Base-by-base conservation (phyloP, 192 early-diverging fungal species). In the Coemansia furcata region DNA sequence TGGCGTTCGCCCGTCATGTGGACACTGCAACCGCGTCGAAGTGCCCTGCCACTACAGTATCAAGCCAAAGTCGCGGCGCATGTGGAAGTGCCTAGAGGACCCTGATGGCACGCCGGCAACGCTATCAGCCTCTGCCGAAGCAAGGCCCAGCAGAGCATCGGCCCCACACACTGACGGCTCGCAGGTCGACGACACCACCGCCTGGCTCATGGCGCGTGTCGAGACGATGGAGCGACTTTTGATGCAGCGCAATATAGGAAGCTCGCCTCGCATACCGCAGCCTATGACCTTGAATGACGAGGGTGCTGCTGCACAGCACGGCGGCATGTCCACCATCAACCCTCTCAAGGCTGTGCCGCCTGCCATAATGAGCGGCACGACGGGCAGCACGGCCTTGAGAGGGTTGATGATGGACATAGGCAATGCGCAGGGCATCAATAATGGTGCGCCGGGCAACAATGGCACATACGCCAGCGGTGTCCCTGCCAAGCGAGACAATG, bases 221-320 rank as follows among this genome's bases (percentile, higher is more conserved):
- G 79, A 82, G 62, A 77, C 79, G 19, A 82, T 82, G 79, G 79
- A 82, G 68, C 67, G 74, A 7, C 74, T 82, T 42, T 67, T 82
- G 52, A 72, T 82, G 74, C 79, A 82, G 74, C 74, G 78, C 57
- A 75, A 55, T 35, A 62, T 73, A 8, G 60, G 65, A 43, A 75
- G 57, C 64, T 63, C 69, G 36, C 69, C 69, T n/a, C 72, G 78
- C 12, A 26, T 57, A 26, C 43, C 68, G 23, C 54, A 14, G 60
- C 62, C 42, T 14, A 62, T 38, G 15, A 32, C 17, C 57, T 43
- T 35, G 37, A 21, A 14, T 33, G 47, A 40, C 14, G 54, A 21
- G 17, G 36, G 40, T n/a, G n/a, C n/a, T 3, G 55, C 32, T 57
- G 38, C 42, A 8, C 52, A 57, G 40, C 36, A 52, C 10, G 39